Evolutionary conservation across 768 basidiomycete genomes (phyloP), one percentile per base, ranked within the genome.

Genomic region (Leccinum aurantiacum): DNA sequence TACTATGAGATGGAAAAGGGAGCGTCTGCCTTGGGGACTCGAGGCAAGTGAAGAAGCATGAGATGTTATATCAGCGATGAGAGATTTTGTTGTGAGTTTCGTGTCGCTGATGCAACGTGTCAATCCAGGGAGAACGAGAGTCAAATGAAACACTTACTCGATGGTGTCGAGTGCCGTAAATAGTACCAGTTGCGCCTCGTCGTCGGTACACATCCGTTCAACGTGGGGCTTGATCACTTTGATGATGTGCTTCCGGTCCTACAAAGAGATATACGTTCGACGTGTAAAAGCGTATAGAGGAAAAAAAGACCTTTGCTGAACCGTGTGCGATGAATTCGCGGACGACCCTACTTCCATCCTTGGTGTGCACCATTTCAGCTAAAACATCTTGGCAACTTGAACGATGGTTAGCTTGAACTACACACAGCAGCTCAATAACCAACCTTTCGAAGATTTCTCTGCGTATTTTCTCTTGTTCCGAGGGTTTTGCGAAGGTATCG

Each of bases 291-390:
- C 14, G 41, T 14, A 33, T 24, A 9, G 14, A 27, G 25, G 11
- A 5, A 13, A 4, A 4, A 22, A 44, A 66, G 71, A 88, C 90
- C 78, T 97, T 98, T 4, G 95, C 93, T 13, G 82, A 84, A 5
- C 93, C 93, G 48, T 82, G 80, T 0, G 88, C 91, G 38, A 96
- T 80, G 71, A 97, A 91, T 62, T 94, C 88, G 47, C 95, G 85
- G 3, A 91, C 93, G 27, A 84, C 87, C 22, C 91, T 85, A 60
- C 92, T 91, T 19, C 95, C 95, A 65, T 96, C 91, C 69, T 86
- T 93, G 15, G 95, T 98, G 68, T 98, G 95, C 0, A 95, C 92
- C 82, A 96, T 91, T 69, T 97, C 95, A 0, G 94, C 88, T 7
- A 96, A 78, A 19, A 89, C 81, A 46, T 96, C 94, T 63, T 92